A percentile compares a stretch with the other conserved stretches of the same genome.
These are phyloP conservation scores for Monosporascus sp. DNA, from an alignment of 2,329 filamentous ascomycete species.

Conservation along the genomic window DNA sequence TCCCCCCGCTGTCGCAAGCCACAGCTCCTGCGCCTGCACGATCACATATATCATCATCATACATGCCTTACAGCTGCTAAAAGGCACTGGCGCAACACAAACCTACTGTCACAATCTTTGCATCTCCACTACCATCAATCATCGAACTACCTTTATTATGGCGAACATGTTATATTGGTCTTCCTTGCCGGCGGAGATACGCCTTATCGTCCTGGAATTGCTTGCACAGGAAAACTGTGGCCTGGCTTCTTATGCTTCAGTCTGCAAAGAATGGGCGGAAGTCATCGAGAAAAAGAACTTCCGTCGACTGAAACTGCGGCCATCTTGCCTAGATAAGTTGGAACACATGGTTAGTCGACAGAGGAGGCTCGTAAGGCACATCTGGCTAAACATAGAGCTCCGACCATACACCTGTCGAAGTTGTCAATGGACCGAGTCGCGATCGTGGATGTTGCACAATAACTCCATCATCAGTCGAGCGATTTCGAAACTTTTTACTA, in stretches of 20 bases:
- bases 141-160: too few species aligned
- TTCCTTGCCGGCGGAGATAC: constrained; percentile 21
- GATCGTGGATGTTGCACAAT: background rate
- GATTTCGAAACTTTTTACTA: constrained; percentile 23
- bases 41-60: too few species aligned
- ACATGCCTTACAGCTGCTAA: too few species aligned
- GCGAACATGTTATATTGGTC: background rate
- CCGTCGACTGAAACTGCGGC: constrained; percentile 18
- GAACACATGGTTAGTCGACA: constrained; percentile 9
- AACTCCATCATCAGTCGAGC: constrained; percentile 12
- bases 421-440: constrained; percentile 2
- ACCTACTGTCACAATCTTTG: too few species aligned
- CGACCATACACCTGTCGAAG: constrained; percentile 14
- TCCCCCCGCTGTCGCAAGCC: too few species aligned
- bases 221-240: constrained; percentile 25
- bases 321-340: constrained; percentile 19
- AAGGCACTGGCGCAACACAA: too few species aligned
- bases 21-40: too few species aligned
- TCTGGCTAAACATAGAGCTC: constrained; percentile 26
- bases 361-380: constrained; percentile 21
- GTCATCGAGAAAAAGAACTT: constrained; percentile 27
- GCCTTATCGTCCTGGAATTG: constrained; percentile 25
- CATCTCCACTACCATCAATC: too few species aligned
- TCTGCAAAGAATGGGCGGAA: constrained; percentile 31
- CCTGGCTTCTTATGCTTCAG: constrained; percentile 28